Evolutionary conservation across 225 moss, liverwort and hornwort genomes (phyloP), one percentile per base, ranked within the genome.

Genomic region (Neckera pumila): DNA sequence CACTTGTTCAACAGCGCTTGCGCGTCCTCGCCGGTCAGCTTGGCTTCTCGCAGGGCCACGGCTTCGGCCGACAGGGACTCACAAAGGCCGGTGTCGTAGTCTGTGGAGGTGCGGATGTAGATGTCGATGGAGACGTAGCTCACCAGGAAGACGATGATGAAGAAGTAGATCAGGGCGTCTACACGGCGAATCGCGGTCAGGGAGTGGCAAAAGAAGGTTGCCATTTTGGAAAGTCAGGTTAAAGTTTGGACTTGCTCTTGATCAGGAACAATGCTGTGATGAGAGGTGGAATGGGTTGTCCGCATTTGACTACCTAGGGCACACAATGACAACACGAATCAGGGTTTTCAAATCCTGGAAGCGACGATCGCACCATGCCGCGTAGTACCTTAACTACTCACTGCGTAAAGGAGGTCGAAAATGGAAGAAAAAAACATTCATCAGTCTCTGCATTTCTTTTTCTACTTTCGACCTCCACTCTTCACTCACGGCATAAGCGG

Each of bases 111-210:
- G 78, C 82, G 92, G 33, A 79, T 20, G 81, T 86, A 89, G 8
- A 79, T 9, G 36, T 91, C 93, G n/a, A 93, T 13, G 66, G 66
- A 88, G 12, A 89, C 56, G 54, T 87, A 90, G 49, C 86, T 81
- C 58, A 91, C 20, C 51, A 93, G 88, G 28, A 90, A 73, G 18
- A 91, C 42, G 38, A 91, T 90, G 58, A 89, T 79, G 30, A 40
- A 90, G 77, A 91, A 62, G 79, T 93, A 93, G 49, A 93, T 79
- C 84, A 86, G 53, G 27, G 90, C 49, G 78, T 93, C 86, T 9
- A 92, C 90, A 8, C 83, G 91, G 18, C 91, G 87, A 79, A 92
- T 87, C 30, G 89, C 77, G 51, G 34, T 42, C 88, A 90, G 59
- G 30, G 89, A 59, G 57, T 59, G 64, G 4, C 26, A 27, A 88